These are phyloP conservation scores for Gracilaria gracilis DNA, from an alignment of 23 red algal genomes.

Conservation along the genomic window DNA sequence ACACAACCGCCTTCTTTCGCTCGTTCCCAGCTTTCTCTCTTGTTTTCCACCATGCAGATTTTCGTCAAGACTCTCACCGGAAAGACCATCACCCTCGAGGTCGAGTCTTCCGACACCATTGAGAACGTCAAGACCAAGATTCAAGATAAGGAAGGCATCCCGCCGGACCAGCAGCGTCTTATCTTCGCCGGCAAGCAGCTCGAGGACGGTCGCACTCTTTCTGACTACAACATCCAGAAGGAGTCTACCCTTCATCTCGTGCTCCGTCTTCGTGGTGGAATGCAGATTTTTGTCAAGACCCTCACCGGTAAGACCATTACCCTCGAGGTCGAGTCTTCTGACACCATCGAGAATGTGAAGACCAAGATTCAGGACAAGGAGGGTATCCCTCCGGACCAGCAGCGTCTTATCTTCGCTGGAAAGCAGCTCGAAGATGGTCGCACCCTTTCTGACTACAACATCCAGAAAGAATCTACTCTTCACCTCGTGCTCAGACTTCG, in stretches of 20 bases:
- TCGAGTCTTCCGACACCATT: slow-evolving; percentile 95
- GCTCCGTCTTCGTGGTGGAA: slow-evolving; percentile 83
- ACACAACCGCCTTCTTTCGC: slow-evolving; percentile 63
- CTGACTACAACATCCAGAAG: slow-evolving; percentile 98
- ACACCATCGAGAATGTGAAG: slow-evolving; percentile 95
- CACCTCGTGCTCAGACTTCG: slow-evolving; percentile 91
- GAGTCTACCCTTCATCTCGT: slow-evolving; percentile 94
- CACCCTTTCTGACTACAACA: slow-evolving; percentile 95
- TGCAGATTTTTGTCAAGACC: slow-evolving; percentile 96
- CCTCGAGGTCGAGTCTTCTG: slow-evolving; percentile 92
- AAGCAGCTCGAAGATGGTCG: slow-evolving; percentile 94
- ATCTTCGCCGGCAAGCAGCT: slow-evolving; percentile 97
- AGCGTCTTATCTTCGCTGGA: slow-evolving; percentile 97
- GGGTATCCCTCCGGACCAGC: slow-evolving; percentile 94
- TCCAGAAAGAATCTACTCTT: slow-evolving; percentile 97
- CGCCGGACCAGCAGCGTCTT: slow-evolving; percentile 91
- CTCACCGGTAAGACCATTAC: slow-evolving; percentile 96
- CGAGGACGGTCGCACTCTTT: slow-evolving; percentile 90
- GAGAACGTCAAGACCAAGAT: slow-evolving; percentile 98
- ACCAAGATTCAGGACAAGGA: slow-evolving; percentile 97
- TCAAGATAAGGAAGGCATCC: slow-evolving; percentile 90
- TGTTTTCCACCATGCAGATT: slow-evolving; percentile 83
- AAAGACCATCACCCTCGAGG: slow-evolving; percentile 95
- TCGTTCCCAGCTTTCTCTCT: slow-evolving; percentile 52
- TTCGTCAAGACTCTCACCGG: slow-evolving; percentile 96